Conservation (phyloP, 192 early-diverging fungal species). For the Coemansia sp. region DNA sequence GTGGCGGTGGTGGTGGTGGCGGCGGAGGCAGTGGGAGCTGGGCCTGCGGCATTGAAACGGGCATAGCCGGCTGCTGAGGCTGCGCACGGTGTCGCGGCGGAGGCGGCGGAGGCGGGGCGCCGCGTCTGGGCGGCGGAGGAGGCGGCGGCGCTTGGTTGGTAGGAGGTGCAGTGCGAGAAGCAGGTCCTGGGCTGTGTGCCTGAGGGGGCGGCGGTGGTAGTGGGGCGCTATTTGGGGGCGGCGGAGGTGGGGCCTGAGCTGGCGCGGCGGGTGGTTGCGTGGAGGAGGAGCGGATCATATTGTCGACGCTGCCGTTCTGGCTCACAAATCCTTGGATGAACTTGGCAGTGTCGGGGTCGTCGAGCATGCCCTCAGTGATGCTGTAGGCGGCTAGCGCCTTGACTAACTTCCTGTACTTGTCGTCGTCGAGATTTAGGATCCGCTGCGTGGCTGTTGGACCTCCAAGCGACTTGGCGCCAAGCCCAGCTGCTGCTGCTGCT, state of each 20-base stretch:
- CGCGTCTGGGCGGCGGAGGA: constrained; percentile 16
- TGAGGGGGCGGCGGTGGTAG: constrained; percentile 39
- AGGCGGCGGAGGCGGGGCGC: constrained; percentile 24
- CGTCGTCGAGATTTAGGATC: constrained; percentile 70
- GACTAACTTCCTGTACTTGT: constrained; percentile 72
- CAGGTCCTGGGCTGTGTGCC: background rate
- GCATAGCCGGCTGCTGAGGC: constrained; percentile 5
- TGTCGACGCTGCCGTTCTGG: constrained; percentile 63
- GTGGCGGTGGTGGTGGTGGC: constrained; percentile 26
- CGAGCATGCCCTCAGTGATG: constrained; percentile 64
- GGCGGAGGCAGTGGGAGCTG: background rate
- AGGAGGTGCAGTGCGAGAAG: background rate
- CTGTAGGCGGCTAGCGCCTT: constrained; percentile 69
- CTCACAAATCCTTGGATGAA: constrained; percentile 74
- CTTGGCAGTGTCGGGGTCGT: constrained; percentile 66
- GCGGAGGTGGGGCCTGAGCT: constrained; percentile 17
- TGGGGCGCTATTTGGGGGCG: constrained; percentile 18
- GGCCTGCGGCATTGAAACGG: background rate
- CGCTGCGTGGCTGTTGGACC: constrained; percentile 63
- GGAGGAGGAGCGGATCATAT: constrained; percentile 51
- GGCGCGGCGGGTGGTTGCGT: constrained; percentile 24
- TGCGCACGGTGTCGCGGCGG: constrained; percentile 4
- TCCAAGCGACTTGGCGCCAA: constrained; percentile 1
- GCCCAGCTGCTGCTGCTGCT: background rate
- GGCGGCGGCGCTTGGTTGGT: constrained; percentile 12